Evolutionary conservation across 208 protist species (phyloP).

Genomic region (Leishmania martiniquensis): DNA sequence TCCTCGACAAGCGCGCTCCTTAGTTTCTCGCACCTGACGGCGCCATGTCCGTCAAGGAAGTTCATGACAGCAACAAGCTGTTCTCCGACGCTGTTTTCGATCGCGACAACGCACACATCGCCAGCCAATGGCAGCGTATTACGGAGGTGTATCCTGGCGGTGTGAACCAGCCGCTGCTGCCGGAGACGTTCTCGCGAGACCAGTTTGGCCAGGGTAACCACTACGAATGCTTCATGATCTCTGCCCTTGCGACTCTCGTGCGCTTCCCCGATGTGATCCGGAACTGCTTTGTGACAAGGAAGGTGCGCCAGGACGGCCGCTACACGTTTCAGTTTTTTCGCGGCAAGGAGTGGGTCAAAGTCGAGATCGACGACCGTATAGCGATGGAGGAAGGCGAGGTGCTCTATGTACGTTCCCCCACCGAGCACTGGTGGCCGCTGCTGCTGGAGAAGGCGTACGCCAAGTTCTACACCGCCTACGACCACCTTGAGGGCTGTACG

Average conservation of each 20-base stretch:
- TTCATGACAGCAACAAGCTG: conserved; percentile 61
- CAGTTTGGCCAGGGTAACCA: conserved; percentile 84
- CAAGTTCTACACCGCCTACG: conserved; percentile 86
- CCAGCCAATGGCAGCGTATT: conserved; percentile 64
- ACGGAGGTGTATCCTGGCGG: conserved; percentile 62
- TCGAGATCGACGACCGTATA: conserved; percentile 83
- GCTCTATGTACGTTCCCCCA: conserved; percentile 70
- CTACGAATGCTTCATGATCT: conserved; percentile 88
- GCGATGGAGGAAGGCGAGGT: conserved; percentile 62
- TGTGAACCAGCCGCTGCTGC: conserved; percentile 57
- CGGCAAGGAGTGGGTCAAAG: conserved; percentile 68
- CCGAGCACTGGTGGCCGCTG: conserved; percentile 82
- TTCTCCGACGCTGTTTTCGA: conserved; percentile 75
- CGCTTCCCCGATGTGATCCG: conserved; percentile 75
- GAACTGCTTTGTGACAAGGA: conserved; percentile 84
- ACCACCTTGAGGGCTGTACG: conserved; percentile 75
- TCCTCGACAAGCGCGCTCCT: no score
- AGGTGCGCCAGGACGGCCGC: conserved; percentile 74
- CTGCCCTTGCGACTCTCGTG: conserved; percentile 68
- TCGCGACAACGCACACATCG: conserved; percentile 54
- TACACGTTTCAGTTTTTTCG: conserved; percentile 90
- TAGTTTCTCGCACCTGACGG: not conserved
- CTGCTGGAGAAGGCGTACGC: conserved; percentile 93
- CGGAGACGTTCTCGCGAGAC: conserved; percentile 56
- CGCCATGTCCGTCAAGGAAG: conserved; percentile 40